Base-by-base conservation (phyloP, 441 rosid species). In the Adansonia gregorii region DNA sequence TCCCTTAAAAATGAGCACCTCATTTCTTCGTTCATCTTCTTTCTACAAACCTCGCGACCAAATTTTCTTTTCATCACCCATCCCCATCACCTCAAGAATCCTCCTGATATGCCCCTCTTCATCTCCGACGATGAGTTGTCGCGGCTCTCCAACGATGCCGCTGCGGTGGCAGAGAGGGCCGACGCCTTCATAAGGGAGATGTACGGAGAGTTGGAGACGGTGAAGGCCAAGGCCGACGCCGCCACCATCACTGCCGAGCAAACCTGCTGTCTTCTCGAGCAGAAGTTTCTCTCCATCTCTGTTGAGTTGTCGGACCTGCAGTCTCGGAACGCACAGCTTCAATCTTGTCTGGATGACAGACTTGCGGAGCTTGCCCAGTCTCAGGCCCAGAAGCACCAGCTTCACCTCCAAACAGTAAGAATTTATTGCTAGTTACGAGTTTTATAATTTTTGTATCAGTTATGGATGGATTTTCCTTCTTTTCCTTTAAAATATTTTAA, bases 171-270 rank as follows among this genome's bases (percentile, higher is more conserved):
- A 2, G 92, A 91, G 67, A 93, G 78, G 84, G 99, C 99, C 2
- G 98, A 94, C 61, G 93, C 87, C 14, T 94, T 80, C 82, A 96
- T 96, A 65, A 74, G 89, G 39, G 83, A 84, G 51, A 48, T 94
- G 15, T 87, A 86, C 72, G 83, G 65, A 31, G 97, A 96, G 77
- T 84, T 94, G 58, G 98, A 93, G 20, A 90, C 86, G 56, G 93
- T 87, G 24, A 92, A 86, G 81, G 99, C 97, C 1, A 90, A 89
- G 66, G 90, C 94, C 1, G 99, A 96, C 72, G 98, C 99, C 9
- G 82, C 93, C 19, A 76, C 90, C 61, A 92, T 96, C 88, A 94
- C 98, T 49, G 98, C 98, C 67, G 99, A 96, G 87, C 99, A 96
- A 79, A 93, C 97, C 11, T 94, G 98, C 82, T 88, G 98, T 54